Base-by-base conservation (phyloP, 2,329 filamentous ascomycete genomes). In the Claviceps monticola region DNA sequence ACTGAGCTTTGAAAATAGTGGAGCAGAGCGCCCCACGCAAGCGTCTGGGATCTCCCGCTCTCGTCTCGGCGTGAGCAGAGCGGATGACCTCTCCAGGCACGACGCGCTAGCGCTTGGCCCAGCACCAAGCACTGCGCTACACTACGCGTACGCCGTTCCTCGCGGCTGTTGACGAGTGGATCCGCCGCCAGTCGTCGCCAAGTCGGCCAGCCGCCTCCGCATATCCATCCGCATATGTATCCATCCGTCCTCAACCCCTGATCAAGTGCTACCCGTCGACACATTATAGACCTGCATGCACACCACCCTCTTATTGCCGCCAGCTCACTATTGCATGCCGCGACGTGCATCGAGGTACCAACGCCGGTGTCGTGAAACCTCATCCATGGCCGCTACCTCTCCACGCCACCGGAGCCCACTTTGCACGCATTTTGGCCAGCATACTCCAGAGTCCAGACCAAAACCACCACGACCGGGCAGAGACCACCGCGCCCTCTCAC, bases 331-430 rank as follows among this genome's bases (percentile, higher is more conserved):
- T 17, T 17, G 41, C 65, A 70, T 73, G 70, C 72, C 72, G 29
- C 29, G 66, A 71, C 71, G 68, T 64, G 64, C 70, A 70, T 71
- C 72, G 72, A 69, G 69, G 67, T 68, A 63, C 64, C 64, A 64
- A 39, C 63, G 64, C 61, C 63, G 65, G 62, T 51, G 63, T 66
- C 67, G 66, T 67, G 65, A 68, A 68, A 67, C 66, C 58, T 54
- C 48, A 57, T 52, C 47, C 16, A 51, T 45, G 37, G 41, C 41
- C 41, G 21, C 42, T 21, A 14, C 42, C 21, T 19, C 23, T 37
- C 19, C 48, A 50, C 51, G 51, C 37, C 52, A 36, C 51, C 5
- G 17, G 39, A 39, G 46, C 51, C 46, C 51, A 46, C 44, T 29
- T 38, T 48, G 50, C 21, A 17, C 29, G 37, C 41, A 13, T n/a